A percentile compares a stretch with the other conserved stretches of the same genome.
These are phyloP conservation scores for Mycogone perniciosa DNA, from an alignment of 2,329 filamentous ascomycete genomes.

Conservation along the genomic window DNA sequence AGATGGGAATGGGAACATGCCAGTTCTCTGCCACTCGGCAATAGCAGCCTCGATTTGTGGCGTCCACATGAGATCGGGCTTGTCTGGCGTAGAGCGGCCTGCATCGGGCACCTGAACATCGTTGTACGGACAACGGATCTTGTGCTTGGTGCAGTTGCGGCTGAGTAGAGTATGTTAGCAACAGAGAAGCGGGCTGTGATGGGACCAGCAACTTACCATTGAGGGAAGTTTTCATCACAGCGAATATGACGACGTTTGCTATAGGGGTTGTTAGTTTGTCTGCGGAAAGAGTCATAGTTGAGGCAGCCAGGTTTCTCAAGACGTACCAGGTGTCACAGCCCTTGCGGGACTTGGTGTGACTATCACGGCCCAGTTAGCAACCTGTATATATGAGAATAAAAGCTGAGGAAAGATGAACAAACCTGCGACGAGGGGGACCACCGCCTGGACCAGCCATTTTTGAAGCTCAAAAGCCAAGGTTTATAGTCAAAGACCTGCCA, in stretches of 20 bases:
- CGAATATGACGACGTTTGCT: conserved; percentile 92
- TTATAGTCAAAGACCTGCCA: conserved; percentile 23
- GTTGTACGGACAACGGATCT: conserved; percentile 97
- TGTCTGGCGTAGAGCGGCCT: conserved; percentile 55
- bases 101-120: conserved; percentile 64
- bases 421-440: conserved; percentile 75
- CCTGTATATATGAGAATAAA: conserved; percentile 16
- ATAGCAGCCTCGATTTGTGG: conserved; percentile 77
- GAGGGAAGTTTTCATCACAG: conserved; percentile 95
- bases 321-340: conserved; percentile 85
- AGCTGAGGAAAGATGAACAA: conserved; percentile 22
- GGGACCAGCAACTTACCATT: conserved; percentile 63
- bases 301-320: conserved; percentile 2
- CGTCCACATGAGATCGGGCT: conserved; percentile 73
- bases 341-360: conserved; percentile 98
- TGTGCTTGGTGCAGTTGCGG: conserved; percentile 98
- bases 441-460: conserved; percentile 90
- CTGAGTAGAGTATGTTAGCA: conserved; percentile 39
- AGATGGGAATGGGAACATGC: conserved; percentile 77
- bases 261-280: conserved; percentile 14
- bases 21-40: conserved; percentile 75
- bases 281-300: neutral
- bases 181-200: neutral
- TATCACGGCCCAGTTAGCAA: conserved; percentile 31
- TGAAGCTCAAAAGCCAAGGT: conserved; percentile 25